Evolutionary conservation across 805 yeast species (phyloP), one percentile per base, ranked within the genome.

Genomic region (Scheffersomyces amazonensis): DNA sequence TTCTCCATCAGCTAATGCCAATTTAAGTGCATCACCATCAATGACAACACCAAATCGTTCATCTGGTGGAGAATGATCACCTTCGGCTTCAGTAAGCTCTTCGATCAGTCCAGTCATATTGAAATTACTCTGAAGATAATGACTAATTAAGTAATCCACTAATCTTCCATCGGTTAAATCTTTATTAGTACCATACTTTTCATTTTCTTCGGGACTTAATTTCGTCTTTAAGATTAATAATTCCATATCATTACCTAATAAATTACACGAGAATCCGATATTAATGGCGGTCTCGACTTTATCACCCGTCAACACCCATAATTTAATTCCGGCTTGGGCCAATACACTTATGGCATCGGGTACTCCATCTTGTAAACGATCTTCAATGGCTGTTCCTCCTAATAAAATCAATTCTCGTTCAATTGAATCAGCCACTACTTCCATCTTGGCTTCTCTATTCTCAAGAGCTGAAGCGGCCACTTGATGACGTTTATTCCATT

Each of bases 371-470:
- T 86, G 95, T 43, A 86, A 64, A 56, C 89, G 71, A 66, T 86
- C 95, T 58, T 86, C 95, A 58, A 86, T 86, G 22, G 93, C 93
- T 29, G 95, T 86, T 46, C 93, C 93, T 51, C 95, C 95, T 17
- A 85, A 60, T 37, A 86, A 63, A 12, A 68, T 69, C 49, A 86
- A 66, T 29, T 81, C 81, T 32, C 76, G 66, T 58, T 86, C 95
- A 43, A 86, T 80, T 3, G 78, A 72, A 42, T 84, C 87, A 9
- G 89, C 88, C 29, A 82, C 86, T 17, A 69, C 77, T 52, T 84
- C 93, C 78, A 86, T 78, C 47, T 75, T 72, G 16, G 71, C 87
- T 50, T 83, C 91, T 64, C 95, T 74, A 31, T 78, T 63, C 4
- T 61, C 69, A 31, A 76, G 74, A 1, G 89, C 72, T 7, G 87